Percentiles rank a stretch among this genome's conserved stretches.
Evolutionary conservation across 1,284 basidiomycete species (phyloP).

Genomic region (Apiotrichum mycotoxinovorans): DNA sequence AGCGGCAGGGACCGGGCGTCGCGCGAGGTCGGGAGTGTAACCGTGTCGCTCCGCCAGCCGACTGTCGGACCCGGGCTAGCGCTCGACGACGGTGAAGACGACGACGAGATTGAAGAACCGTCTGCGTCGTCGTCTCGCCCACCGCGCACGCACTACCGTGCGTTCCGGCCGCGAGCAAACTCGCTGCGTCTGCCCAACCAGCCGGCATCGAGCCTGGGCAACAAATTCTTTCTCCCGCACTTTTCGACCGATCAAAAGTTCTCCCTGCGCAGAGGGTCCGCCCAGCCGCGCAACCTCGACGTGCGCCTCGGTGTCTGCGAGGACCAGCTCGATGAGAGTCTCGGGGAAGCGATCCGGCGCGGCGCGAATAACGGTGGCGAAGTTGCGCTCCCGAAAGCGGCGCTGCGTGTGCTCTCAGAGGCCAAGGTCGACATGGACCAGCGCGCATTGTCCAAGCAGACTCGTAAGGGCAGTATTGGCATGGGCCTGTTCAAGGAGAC

Average conservation of each 20-base stretch:
- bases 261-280: constrained; percentile 25
- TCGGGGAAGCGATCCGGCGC: constrained; percentile 44
- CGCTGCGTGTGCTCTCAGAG: constrained; percentile 42
- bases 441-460: constrained; percentile 37
- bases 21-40: constrained; percentile 34
- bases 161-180: constrained; percentile 26
- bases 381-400: constrained; percentile 41
- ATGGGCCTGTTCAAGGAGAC: constrained; percentile 51
- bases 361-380: constrained; percentile 34
- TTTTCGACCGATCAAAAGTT: constrained; percentile 49
- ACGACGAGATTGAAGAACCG: constrained; percentile 4
- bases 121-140: constrained; percentile 4
- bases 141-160: not conserved
- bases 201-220: constrained; percentile 8
- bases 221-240: constrained; percentile 42
- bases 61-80: constrained; percentile 1
- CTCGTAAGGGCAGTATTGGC: constrained; percentile 49
- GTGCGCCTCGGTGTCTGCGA: constrained; percentile 45
- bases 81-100: constrained; percentile 14
- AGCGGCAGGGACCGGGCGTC: constrained; percentile 11
- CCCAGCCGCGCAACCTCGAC: constrained; percentile 17
- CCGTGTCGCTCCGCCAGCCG: constrained; percentile 28
- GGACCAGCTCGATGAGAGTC: constrained; percentile 38
- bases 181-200: constrained; percentile 25
- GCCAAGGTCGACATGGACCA: constrained; percentile 41